Base-by-base conservation (phyloP, 208 protist genomes). In the Acanthamoeba castellanii region DNA sequence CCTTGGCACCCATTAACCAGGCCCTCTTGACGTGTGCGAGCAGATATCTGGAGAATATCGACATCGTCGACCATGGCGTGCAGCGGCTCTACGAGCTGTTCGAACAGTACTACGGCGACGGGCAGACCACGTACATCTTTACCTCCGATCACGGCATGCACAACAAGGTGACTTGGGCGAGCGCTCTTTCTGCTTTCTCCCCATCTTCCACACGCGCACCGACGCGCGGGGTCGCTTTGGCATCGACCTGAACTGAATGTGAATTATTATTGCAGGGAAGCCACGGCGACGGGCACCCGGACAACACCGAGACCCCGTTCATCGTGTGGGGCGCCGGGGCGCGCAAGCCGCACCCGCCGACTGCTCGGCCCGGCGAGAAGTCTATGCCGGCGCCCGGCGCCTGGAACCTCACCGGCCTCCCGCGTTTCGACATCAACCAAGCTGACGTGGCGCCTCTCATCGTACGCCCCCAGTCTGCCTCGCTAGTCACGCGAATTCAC, bases 131-230 rank as follows among this genome's bases (percentile, higher is more conserved):
- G 8, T 98, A 95, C 52, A 27, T 98, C 16, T 98, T 98, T 55
- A 98, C 97, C 8, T 88, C 96, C 3, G 97, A 98, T 59, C 97
- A 98, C 68, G 97, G 97, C 52, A 98, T 98, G 97, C 95, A 64
- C 52, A 96, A 98, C 92, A 96, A 95, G 42, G 96, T 96, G 13
- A 3, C 76, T 95, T 64, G 85, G 90, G 34, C 59, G 42, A 27
- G 0, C n/a, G 50, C 50, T 55, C 50, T 55, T 9, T 55, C 50
- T 55, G 7, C 14, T 55, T 55, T 52, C 47, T 52, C 4, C 4
- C 11, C 47, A 11, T 55, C 50, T 55, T 11, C 50, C 50, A 18
- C 61, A n/a, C 66, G 7, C 13, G 27, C 32, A 20, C 27, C 32
- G 66, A 32, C 27, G n/a, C 13, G 11, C 9, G 20, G 55, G 55